Percentiles rank a stretch among this genome's conserved stretches.
Evolutionary conservation across 179 eudicot species (phyloP).

Genomic region (Gypsophila paniculata): DNA sequence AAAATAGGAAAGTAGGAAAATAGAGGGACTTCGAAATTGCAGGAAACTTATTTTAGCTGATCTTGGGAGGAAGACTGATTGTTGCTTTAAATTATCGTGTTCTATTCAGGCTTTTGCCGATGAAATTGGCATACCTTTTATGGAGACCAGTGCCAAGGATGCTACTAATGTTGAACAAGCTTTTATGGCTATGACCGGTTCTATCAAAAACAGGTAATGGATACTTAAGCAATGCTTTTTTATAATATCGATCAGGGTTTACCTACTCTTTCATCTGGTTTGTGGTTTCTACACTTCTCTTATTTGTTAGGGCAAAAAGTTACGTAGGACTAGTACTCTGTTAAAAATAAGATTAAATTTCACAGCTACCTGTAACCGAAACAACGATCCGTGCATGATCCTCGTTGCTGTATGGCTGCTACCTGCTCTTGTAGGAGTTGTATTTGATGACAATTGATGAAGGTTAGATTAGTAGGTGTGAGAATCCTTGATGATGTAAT

Average conservation of each 20-base stretch:
- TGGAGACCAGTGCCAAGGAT: constrained; percentile 47
- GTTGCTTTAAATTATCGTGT: neutral
- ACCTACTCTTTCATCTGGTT: neutral
- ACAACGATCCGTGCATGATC: neutral
- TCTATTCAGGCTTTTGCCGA: constrained; percentile 36
- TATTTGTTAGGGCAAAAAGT: neutral
- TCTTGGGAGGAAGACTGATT: neutral
- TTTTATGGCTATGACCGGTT: constrained; percentile 44
- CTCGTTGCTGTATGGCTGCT: neutral
- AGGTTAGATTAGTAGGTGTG: neutral
- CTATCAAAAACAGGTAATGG: constrained; percentile 36
- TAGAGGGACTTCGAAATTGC: neutral
- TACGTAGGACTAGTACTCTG: no score
- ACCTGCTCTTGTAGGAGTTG: neutral
- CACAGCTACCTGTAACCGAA: neutral
- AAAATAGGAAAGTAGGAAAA: no score
- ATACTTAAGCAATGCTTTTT: neutral
- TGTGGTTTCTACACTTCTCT: neutral
- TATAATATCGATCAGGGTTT: neutral
- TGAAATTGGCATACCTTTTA: constrained; percentile 41
- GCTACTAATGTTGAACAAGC: constrained; percentile 44
- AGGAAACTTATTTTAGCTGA: neutral
- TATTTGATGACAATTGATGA: neutral
- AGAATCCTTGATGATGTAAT: no score
- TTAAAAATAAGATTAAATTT: no score